A percentile compares a stretch with the other conserved stretches of the same genome.
phyloP scores from a whole-genome alignment of 2,329 filamentous ascomycete species.

The Curvularia sp. region DNA sequence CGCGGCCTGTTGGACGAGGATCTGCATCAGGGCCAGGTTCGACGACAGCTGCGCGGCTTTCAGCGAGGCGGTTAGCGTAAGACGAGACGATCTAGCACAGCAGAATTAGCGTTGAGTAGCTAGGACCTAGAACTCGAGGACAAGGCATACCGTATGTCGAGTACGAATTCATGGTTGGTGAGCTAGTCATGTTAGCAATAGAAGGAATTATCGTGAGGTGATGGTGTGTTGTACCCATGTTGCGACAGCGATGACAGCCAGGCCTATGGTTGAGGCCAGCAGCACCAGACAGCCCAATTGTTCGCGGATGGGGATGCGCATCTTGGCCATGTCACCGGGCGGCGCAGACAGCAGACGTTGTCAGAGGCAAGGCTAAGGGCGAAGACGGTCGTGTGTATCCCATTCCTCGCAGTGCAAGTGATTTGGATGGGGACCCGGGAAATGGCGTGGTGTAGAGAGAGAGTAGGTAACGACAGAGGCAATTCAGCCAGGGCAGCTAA shows the following conservation, averaged over 20 bases:
- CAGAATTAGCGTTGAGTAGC: background rate
- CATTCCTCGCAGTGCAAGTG: constrained; percentile 36
- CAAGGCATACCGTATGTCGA: constrained; percentile 57
- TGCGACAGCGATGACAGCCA: constrained; percentile 81
- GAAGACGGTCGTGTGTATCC: constrained; percentile 25
- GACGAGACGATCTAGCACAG: constrained; percentile 60
- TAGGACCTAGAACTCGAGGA: too few relatives aligned
- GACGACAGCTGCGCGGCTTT: constrained; percentile 83
- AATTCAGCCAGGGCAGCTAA: constrained; percentile 15
- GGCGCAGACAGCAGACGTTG: constrained; percentile 19
- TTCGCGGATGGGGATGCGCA: constrained; percentile 87
- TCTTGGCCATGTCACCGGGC: constrained; percentile 55
- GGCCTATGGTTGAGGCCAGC: constrained; percentile 73
- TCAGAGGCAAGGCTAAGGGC: constrained; percentile 18
- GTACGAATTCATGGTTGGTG: constrained; percentile 68
- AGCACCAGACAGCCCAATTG: constrained; percentile 85
- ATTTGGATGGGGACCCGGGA: constrained; percentile 15
- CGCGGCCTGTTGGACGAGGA: constrained; percentile 73
- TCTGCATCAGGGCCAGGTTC: constrained; percentile 79
- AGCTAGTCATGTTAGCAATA: constrained; percentile 50
- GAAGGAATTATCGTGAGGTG: background rate
- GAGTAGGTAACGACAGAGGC: constrained; percentile 20
- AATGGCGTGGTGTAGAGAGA: constrained; percentile 19
- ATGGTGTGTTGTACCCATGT: constrained; percentile 57
- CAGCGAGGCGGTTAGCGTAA: constrained; percentile 81